phyloP scores from a whole-genome alignment of 345 rosid species.

The Lenwebbia sp. region DNA sequence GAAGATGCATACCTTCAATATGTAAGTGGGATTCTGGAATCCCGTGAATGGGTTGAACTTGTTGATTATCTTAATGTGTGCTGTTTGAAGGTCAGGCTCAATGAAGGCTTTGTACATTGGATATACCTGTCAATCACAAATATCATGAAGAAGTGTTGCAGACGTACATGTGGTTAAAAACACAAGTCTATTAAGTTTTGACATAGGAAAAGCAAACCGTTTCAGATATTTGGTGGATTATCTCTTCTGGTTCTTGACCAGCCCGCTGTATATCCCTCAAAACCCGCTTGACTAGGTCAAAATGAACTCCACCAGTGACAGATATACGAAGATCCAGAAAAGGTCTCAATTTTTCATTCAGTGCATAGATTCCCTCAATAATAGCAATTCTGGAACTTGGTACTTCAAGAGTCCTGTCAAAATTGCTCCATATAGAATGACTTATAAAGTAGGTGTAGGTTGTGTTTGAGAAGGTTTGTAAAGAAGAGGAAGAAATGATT shows the following conservation, averaged over 20 bases:
- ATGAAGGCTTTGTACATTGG: conserved; percentile 99
- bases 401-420: conserved; percentile 67
- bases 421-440: neutral
- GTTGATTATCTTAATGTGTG: conserved; percentile 83
- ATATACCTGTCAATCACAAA: conserved; percentile 55
- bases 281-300: conserved; percentile 98
- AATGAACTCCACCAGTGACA: conserved; percentile 95
- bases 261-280: conserved; percentile 96
- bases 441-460: conserved; percentile 8
- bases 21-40: conserved; percentile 93
- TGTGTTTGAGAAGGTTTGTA: neutral
- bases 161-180: neutral
- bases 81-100: conserved; percentile 98
- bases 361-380: conserved; percentile 93
- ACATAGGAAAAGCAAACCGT: conserved; percentile 34
- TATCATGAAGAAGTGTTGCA: neutral
- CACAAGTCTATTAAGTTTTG: neutral
- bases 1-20: conserved; percentile 58
- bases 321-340: conserved; percentile 83
- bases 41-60: conserved; percentile 96
- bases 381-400: conserved; percentile 91
- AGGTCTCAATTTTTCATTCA: conserved; percentile 82
- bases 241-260: conserved; percentile 97
- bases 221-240: conserved; percentile 97
- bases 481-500: neutral